Percentiles rank a stretch among this genome's conserved stretches.
These are phyloP conservation scores for Liriodendron chinense DNA, from an alignment of 164 flowering plant species.

Conservation along the genomic window DNA sequence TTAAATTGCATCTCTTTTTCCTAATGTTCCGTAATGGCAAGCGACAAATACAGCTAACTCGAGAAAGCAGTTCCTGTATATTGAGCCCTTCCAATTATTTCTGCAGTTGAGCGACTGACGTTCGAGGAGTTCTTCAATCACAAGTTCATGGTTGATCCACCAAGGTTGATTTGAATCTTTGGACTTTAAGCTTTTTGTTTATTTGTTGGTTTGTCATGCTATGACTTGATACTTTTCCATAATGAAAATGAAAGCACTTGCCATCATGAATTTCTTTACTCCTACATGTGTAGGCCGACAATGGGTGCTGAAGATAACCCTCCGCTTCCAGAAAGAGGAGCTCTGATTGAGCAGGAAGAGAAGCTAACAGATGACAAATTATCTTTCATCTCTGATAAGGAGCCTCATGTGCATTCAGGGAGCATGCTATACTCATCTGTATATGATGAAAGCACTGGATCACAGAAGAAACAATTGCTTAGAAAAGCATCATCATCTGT, in stretches of 20 bases:
- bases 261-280: conserved; percentile 2
- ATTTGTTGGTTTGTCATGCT: neutral
- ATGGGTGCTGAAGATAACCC: conserved; percentile 20
- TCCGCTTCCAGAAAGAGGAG: conserved; percentile 4
- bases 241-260: neutral
- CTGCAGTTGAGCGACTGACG: conserved; percentile 57
- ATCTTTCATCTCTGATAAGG: conserved; percentile 17
- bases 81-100: conserved; percentile 13
- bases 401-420: conserved; percentile 17
- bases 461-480: neutral
- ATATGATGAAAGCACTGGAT: conserved; percentile 10
- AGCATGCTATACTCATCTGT: conserved; percentile 1
- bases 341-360: conserved; percentile 13
- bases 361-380: conserved; percentile 10
- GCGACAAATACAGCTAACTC: neutral
- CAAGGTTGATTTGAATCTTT: conserved; percentile 28
- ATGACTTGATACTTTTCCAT: neutral
- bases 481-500: neutral
- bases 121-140: conserved; percentile 64
- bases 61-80: conserved; percentile 1
- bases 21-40: no score
- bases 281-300: conserved; percentile 19
- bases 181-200: neutral
- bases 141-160: conserved; percentile 35
- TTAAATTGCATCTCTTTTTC: neutral